Evolutionary conservation across 768 basidiomycete species (phyloP).

Genomic region (Pholiota molesta): DNA sequence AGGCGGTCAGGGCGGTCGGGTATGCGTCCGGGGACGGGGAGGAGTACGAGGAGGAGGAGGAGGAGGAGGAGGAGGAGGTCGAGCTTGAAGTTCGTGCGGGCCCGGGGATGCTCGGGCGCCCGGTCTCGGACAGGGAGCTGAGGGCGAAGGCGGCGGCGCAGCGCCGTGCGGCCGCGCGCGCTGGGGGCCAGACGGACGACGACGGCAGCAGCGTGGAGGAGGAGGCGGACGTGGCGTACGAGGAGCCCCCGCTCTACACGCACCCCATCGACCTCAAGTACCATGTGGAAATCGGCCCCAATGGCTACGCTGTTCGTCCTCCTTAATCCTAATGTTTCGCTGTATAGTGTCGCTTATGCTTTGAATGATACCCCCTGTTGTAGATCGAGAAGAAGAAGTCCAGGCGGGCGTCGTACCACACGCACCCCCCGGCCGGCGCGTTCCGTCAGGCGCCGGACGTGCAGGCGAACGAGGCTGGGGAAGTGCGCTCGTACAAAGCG

Average conservation of each 20-base stretch:
- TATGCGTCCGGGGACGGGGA: slow-evolving; percentile 80
- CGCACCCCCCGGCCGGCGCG: not conserved
- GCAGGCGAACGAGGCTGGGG: not conserved
- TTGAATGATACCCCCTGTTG: not conserved
- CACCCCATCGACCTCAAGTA: slow-evolving; percentile 39
- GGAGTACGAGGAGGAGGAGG: slow-evolving; percentile 59
- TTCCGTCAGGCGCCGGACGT: not conserved
- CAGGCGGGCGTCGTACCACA: too few relatives aligned
- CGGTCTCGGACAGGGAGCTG: not conserved
- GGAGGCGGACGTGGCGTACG: slow-evolving; percentile 47
- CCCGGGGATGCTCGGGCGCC: not conserved
- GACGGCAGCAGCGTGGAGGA: slow-evolving; percentile 39
- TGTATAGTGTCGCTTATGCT: not conserved
- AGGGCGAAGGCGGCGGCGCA: not conserved
- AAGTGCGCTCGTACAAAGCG: not conserved
- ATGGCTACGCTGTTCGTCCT: slow-evolving; percentile 68
- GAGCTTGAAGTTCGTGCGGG: slow-evolving; percentile 27
- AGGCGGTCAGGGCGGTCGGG: slow-evolving; percentile 87
- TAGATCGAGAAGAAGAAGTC: slow-evolving; percentile 30
- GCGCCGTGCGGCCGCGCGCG: slow-evolving; percentile 36
- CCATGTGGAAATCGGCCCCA: slow-evolving; percentile 42
- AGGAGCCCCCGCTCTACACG: slow-evolving; percentile 65
- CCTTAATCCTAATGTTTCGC: slow-evolving; percentile 1
- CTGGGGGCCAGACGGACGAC: slow-evolving; percentile 32
- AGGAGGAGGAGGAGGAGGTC: slow-evolving; percentile 56